Conservation (phyloP, 2,329 filamentous ascomycete species). For the Aureobasidium sp. region DNA sequence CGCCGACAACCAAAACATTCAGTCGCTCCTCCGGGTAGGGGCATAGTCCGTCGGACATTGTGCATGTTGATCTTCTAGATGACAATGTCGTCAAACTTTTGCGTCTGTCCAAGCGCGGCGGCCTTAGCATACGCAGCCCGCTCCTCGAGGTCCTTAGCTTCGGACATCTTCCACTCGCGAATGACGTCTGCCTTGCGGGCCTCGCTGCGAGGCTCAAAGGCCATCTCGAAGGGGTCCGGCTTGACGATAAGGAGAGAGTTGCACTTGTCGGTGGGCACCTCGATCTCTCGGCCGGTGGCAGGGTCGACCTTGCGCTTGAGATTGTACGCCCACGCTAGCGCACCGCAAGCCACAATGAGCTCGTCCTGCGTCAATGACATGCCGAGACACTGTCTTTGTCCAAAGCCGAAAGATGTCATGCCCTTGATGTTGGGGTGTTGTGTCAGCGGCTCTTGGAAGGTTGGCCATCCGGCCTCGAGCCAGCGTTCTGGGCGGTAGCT, state of each 20-base stretch:
- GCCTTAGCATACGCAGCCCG: conserved; percentile 28
- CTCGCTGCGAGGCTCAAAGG: conserved; percentile 45
- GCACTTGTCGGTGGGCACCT: conserved; percentile 41
- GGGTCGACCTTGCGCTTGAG: conserved; percentile 44
- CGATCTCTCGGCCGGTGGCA: conserved; percentile 35
- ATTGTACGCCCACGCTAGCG: conserved; percentile 42
- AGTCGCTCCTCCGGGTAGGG: neutral
- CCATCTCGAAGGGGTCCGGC: conserved; percentile 50
- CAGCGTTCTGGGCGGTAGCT: conserved; percentile 56
- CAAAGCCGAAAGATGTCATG: conserved; percentile 60
- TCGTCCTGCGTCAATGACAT: conserved; percentile 57
- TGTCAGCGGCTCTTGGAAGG: conserved; percentile 58
- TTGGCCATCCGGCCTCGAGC: conserved; percentile 56
- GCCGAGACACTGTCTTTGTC: conserved; percentile 56
- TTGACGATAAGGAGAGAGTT: conserved; percentile 53
- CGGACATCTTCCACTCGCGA: conserved; percentile 33
- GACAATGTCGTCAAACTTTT: neutral
- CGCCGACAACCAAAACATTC: neutral
- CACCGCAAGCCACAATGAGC: conserved; percentile 47
- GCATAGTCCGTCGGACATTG: neutral
- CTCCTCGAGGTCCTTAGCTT: conserved; percentile 31
- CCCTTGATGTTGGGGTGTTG: conserved; percentile 57
- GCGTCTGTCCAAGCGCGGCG: conserved; percentile 9
- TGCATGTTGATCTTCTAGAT: neutral
- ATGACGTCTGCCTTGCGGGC: conserved; percentile 34